Evolutionary conservation across 371 early-diverging fungal species (phyloP).

Genomic region (Thermomucor indicae-seudaticae): DNA sequence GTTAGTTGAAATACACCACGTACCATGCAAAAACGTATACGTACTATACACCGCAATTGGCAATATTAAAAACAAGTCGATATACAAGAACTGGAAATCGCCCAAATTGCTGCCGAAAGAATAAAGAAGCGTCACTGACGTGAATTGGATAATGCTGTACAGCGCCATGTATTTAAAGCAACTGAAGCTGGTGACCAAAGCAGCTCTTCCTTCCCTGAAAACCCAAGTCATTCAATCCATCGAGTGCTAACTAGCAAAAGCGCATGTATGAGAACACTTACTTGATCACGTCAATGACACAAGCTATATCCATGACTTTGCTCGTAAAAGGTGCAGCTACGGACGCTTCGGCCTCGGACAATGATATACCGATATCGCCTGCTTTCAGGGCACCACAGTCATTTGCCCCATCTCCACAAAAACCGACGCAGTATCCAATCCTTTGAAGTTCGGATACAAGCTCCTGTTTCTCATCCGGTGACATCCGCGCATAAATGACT

Average conservation of each 20-base stretch:
- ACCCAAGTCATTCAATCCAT: background rate
- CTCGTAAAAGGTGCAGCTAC: slow-evolving; percentile 98
- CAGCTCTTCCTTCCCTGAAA: slow-evolving; percentile 92
- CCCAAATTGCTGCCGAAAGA: slow-evolving; percentile 81
- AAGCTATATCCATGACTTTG: slow-evolving; percentile 81
- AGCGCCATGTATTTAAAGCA: slow-evolving; percentile 98
- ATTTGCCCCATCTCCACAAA: slow-evolving; percentile 99
- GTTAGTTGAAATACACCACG: too few species aligned
- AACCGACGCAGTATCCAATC: slow-evolving; percentile 90
- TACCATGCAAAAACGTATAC: slow-evolving; percentile 5
- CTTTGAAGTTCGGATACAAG: slow-evolving; percentile 86
- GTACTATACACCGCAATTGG: slow-evolving; percentile 86
- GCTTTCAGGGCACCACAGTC: slow-evolving; percentile 99
- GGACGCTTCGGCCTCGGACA: slow-evolving; percentile 96
- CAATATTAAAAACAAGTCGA: slow-evolving; percentile 85
- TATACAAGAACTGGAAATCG: slow-evolving; percentile 92
- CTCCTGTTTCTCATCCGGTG: slow-evolving; percentile 97
- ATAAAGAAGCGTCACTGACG: slow-evolving; percentile 86
- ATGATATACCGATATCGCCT: slow-evolving; percentile 97
- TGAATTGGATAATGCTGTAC: slow-evolving; percentile 90
- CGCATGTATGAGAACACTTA: slow-evolving; percentile 28
- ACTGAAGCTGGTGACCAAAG: slow-evolving; percentile 95
- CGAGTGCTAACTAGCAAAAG: background rate
- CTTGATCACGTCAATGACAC: slow-evolving; percentile 89
- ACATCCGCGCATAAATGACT: slow-evolving; percentile 98